Evolutionary conservation across 805 yeast species (phyloP).

Genomic region (Wickerhamiella shivajii): DNA sequence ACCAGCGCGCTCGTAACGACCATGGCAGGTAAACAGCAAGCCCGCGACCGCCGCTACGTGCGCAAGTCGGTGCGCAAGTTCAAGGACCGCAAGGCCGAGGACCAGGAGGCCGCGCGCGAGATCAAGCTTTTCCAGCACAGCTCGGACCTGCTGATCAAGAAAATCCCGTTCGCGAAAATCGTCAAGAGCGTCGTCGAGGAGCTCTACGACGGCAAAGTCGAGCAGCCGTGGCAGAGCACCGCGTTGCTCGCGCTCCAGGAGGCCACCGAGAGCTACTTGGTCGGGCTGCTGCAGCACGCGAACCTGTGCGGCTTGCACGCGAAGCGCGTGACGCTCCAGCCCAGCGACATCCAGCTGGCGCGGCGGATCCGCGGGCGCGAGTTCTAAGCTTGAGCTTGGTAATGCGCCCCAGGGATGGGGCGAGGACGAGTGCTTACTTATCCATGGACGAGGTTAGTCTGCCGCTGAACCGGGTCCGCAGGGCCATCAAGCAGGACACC

Average conservation of each 20-base stretch:
- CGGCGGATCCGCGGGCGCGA: slow-evolving; percentile 79
- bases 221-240: slow-evolving; percentile 86
- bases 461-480: slow-evolving; percentile 56
- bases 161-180: slow-evolving; percentile 93
- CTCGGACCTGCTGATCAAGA: slow-evolving; percentile 87
- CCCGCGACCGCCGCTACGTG: too few relatives aligned
- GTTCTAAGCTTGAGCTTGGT: too few relatives aligned
- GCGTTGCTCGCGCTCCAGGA: slow-evolving; percentile 98
- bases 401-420: slow-evolving; percentile 4
- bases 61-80: too few relatives aligned
- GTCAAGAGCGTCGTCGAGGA: slow-evolving; percentile 94
- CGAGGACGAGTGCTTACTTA: neutral
- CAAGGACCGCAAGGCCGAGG: slow-evolving; percentile 6
- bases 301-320: slow-evolving; percentile 98
- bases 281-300: slow-evolving; percentile 92
- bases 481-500: slow-evolving; percentile 62
- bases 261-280: slow-evolving; percentile 96
- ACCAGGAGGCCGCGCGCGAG: slow-evolving; percentile 63
- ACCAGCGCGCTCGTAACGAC: too few relatives aligned
- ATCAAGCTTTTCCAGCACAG: slow-evolving; percentile 95
- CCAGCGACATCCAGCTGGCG: slow-evolving; percentile 95
- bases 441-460: slow-evolving; percentile 22
- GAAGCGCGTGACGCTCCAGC: slow-evolving; percentile 96
- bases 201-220: slow-evolving; percentile 45
- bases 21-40: too few relatives aligned